Base-by-base conservation (phyloP, 768 basidiomycete species). In the Dioszegia crocea region DNA sequence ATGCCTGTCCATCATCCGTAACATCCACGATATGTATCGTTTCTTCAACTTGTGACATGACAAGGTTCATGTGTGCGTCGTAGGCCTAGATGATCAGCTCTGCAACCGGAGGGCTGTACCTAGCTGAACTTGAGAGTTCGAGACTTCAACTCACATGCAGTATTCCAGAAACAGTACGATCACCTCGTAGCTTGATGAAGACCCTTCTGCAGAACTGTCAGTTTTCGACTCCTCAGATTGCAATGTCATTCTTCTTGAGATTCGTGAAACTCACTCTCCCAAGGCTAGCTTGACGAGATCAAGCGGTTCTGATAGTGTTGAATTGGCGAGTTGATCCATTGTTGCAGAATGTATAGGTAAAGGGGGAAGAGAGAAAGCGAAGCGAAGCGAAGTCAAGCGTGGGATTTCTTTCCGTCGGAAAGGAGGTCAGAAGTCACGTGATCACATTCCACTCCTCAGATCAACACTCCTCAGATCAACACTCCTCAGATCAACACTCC, bases 51-150 rank as follows among this genome's bases (percentile, higher is more conserved):
- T 97, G 90, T 69, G 90, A 92, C 68, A 99, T 82, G 63, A 99
- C 96, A 68, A 99, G 82, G 77, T 99, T 98, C 96, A 98, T 98
- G 78, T 98, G 96, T n/a, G 93, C 96, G 80, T 99, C 96, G 72
- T 98, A 98, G 21, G 96, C 96, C 96, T 99, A 70, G 1, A 19
- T 2, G 44, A n/a, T 36, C 26, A 52, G 39, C 19, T 44, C 27
- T 11, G 1, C 11, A 39, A 2, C 41, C n/a, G n/a, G n/a, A n/a
- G n/a, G n/a, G n/a, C n/a, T n/a, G n/a, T n/a, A n/a, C n/a, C n/a
- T n/a, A n/a, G n/a, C n/a, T 33, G 33, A 33, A 33, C 33, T 33
- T 6, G 33, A 33, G 14, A 33, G 33, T 14, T 6, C 33, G 6
- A 33, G 6, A 33, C 33, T 6, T 33, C n/a, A n/a, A n/a, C 88